phyloP scores from a whole-genome alignment of 2,329 filamentous ascomycete species.

The Aspergillus sp. region DNA sequence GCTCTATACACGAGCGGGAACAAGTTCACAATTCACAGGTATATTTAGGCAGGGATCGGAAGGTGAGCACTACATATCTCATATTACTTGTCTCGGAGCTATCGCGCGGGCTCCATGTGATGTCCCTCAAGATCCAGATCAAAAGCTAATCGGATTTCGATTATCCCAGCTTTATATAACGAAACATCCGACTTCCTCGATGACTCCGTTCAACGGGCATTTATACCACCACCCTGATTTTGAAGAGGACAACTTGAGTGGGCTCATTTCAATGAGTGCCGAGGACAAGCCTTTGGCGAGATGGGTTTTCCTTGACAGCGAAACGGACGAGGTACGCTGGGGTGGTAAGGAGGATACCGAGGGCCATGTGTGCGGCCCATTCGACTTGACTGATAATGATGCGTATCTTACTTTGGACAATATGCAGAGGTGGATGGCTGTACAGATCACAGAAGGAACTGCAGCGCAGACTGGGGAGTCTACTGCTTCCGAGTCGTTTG shows the following conservation, averaged over 20 bases:
- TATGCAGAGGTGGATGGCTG: constrained; percentile 9
- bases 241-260: neutral
- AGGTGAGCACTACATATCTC: neutral
- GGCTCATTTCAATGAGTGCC: neutral
- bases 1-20: neutral
- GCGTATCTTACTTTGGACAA: constrained; percentile 2
- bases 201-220: constrained; percentile 7
- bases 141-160: neutral
- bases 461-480: neutral
- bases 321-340: neutral
- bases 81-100: no score
- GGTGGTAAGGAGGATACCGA: neutral
- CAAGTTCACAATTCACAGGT: neutral
- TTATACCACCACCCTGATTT: constrained; percentile 6
- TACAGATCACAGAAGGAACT: neutral
- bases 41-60: neutral
- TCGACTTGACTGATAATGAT: constrained; percentile 1
- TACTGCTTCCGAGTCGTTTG: neutral
- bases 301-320: constrained; percentile 6
- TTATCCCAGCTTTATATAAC: constrained; percentile 8
- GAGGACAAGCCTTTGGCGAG: neutral
- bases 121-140: neutral
- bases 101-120: no score
- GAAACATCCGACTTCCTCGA: neutral
- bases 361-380: constrained; percentile 5